A percentile compares a stretch with the other conserved stretches of the same genome.
Conservation (phyloP, 2,329 filamentous ascomycete species). For the Monilinia polystroma region DNA sequence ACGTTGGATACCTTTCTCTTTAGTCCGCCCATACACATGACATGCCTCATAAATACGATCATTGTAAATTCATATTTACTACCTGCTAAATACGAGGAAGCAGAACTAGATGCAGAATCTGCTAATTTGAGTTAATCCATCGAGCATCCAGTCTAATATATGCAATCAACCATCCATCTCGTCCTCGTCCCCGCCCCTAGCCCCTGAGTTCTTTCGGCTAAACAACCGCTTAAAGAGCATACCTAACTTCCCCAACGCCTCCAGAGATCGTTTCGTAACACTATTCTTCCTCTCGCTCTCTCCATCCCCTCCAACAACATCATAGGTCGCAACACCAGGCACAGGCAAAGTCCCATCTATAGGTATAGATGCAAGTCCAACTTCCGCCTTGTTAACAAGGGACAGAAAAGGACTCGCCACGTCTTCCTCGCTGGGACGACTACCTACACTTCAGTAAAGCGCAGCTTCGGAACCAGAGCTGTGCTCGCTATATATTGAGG, state of each 20-base stretch:
- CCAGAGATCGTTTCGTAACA: not conserved
- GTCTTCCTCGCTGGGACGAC: not conserved
- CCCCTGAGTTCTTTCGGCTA: not conserved
- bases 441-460: not conserved
- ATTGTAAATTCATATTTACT: not conserved
- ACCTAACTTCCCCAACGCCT: not conserved
- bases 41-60: not conserved
- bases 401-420: fast-evolving
- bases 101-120: not conserved
- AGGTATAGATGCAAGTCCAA: not conserved
- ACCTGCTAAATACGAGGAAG: not conserved
- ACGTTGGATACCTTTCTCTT: not conserved
- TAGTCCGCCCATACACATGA: not conserved
- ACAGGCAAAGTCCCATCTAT: not conserved
- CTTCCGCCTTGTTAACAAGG: fast-evolving
- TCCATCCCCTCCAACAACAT: not conserved
- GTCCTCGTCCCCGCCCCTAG: not conserved
- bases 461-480: constrained; percentile 7
- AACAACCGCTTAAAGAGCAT: not conserved
- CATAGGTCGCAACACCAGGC: not conserved
- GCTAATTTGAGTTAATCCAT: not conserved
- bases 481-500: not conserved
- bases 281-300: too few species aligned
- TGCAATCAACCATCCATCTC: not conserved
- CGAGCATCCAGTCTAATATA: not conserved